A percentile compares a stretch with the other conserved stretches of the same genome.
Conservation (phyloP, 1,139 yeast species). For the Suhomyces guaymorum region DNA sequence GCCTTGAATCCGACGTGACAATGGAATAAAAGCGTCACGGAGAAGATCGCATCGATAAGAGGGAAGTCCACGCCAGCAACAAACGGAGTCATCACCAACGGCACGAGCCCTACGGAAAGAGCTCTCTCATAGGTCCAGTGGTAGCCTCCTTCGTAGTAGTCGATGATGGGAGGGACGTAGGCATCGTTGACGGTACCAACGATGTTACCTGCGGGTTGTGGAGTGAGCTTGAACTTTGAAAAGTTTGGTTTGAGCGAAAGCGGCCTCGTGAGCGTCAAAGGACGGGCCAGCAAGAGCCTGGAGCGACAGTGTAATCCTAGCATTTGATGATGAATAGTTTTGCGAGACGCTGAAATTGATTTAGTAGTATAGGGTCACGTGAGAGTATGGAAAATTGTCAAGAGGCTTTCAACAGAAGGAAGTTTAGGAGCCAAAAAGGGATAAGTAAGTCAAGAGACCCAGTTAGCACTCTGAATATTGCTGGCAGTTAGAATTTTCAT, state of each 20-base stretch:
- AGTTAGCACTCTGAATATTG: too few relatives aligned
- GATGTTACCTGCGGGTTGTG: constrained; percentile 69
- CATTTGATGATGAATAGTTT: constrained; percentile 4
- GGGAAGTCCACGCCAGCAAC: constrained; percentile 68
- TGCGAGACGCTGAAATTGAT: not conserved
- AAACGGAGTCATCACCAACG: constrained; percentile 72
- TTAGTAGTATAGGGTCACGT: not conserved
- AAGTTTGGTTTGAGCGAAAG: constrained; percentile 48
- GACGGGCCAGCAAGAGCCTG: constrained; percentile 1
- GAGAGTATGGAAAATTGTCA: too few relatives aligned
- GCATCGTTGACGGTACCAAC: constrained; percentile 84
- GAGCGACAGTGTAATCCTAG: constrained; percentile 6
- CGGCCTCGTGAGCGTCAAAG: constrained; percentile 4
- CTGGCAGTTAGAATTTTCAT: too few relatives aligned
- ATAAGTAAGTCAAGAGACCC: too few relatives aligned
- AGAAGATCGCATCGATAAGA: constrained; percentile 66
- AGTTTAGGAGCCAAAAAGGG: too few relatives aligned
- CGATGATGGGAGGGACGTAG: constrained; percentile 59
- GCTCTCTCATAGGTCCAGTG: constrained; percentile 88
- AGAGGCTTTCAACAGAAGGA: too few relatives aligned
- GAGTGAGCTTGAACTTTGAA: constrained; percentile 47
- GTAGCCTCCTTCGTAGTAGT: constrained; percentile 72
- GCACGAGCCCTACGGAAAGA: constrained; percentile 68
- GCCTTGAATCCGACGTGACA: constrained; percentile 80
- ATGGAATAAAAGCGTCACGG: constrained; percentile 67